Evolutionary conservation across 768 basidiomycete genomes (phyloP), one percentile per base, ranked within the genome.

Genomic region (Calocybe gangraenosa): DNA sequence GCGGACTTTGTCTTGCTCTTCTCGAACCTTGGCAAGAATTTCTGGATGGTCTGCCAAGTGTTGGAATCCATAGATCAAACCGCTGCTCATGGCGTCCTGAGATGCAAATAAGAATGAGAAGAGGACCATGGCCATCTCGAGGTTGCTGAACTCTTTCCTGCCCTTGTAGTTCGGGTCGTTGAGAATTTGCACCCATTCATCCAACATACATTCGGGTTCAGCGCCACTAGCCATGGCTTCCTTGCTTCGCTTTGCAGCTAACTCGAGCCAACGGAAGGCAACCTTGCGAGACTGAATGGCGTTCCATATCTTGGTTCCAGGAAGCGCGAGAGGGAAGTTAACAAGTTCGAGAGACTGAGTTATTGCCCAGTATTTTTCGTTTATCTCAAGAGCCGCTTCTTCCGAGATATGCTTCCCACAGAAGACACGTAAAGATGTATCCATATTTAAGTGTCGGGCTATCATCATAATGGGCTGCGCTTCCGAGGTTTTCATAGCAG

Each of bases 41-140:
- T 92, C 87, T 1, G 95, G 95, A 61, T 90, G 76, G 65, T 98
- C 96, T 35, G 89, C 90, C 30, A 96, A 75, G 65, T 94, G 91
- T 67, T 99, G 96, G 81, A 98, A 96, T 31, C 82, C 87, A 64
- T 91, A 97, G 58, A 96, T 92, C 57, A 97, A 70, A 40, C 93
- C 94, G 49, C 89, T 92, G 62, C 90, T 91, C 96, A 99, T 98
- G 38, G 96, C 96, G 62, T 99, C 96, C 71, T 96, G 92, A 19
- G 84, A 87, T 2, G 92, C 96, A 58, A 97, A 97, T 43, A 99
- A 71, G 83, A 98, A 98, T 9, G 90, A 92, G 60, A 99, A 84
- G 32, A 99, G 67, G 58, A 96, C 94, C 84, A 96, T 89, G 21
- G 90, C 92, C 81, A 98, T 98, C 67, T 99, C 95, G 54, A 78